phyloP scores from a whole-genome alignment of 1,139 yeast genomes.

The Hansenula anomala region DNA sequence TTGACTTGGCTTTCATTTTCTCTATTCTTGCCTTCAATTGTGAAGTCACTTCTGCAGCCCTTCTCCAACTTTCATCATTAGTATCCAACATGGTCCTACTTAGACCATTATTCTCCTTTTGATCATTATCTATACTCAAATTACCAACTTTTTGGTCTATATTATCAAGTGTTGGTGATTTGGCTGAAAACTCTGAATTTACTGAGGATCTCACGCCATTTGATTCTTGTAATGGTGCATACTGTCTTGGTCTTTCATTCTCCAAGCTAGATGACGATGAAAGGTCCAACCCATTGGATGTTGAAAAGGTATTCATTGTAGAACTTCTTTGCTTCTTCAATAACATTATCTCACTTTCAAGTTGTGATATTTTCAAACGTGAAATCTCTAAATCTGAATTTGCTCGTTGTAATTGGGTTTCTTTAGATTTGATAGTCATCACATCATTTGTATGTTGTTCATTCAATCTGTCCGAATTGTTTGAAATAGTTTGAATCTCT shows the following conservation, averaged over 20 bases:
- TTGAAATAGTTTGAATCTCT: slow-evolving; percentile 31
- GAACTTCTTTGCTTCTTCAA: slow-evolving; percentile 29
- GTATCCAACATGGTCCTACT: slow-evolving; percentile 29
- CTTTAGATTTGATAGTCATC: slow-evolving; percentile 57
- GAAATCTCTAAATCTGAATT: slow-evolving; percentile 57
- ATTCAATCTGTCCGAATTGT: slow-evolving; percentile 35
- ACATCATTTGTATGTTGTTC: slow-evolving; percentile 46
- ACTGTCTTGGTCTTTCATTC: slow-evolving; percentile 8
- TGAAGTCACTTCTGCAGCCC: slow-evolving; percentile 86
- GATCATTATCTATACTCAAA: slow-evolving; percentile 18
- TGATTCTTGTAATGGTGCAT: slow-evolving; percentile 18
- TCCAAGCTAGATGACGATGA: slow-evolving; percentile 9
- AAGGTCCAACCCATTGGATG: slow-evolving; percentile 7
- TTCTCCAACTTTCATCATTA: slow-evolving; percentile 75
- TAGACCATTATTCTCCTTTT: slow-evolving; percentile 16
- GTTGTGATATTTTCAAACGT: slow-evolving; percentile 40
- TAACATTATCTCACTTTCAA: slow-evolving; percentile 49
- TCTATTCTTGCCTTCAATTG: slow-evolving; percentile 84
- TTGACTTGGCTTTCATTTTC: slow-evolving; percentile 73
- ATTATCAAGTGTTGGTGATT: slow-evolving; percentile 10
- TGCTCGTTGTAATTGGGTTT: slow-evolving; percentile 56
- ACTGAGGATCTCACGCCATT: slow-evolving; percentile 4
- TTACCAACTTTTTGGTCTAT: slow-evolving; percentile 20
- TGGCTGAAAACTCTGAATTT: slow-evolving; percentile 8
- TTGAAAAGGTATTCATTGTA: slow-evolving; percentile 16